Evolutionary conservation across 257 asterid species (phyloP).

Genomic region (Nicotiana knightiana): DNA sequence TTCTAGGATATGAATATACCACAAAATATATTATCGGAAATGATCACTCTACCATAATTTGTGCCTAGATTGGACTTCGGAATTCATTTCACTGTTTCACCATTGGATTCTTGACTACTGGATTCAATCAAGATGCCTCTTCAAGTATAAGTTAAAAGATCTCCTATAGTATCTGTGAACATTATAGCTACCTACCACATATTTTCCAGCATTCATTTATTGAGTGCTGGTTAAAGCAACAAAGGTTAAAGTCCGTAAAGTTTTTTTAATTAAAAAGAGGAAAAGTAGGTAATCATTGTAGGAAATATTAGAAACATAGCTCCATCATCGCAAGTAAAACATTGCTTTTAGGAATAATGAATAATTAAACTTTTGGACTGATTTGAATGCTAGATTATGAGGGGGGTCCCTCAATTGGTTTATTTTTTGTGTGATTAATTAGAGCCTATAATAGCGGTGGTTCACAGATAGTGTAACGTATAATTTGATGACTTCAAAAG

Average conservation of each 20-base stretch:
- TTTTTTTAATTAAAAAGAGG: not conserved
- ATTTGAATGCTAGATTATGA: not conserved
- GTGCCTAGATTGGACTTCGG: too few species aligned
- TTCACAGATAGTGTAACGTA: not conserved
- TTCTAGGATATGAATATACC: too few species aligned
- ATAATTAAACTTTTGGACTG: not conserved
- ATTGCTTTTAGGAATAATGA: not conserved
- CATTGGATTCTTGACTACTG: not conserved
- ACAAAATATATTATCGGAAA: too few species aligned
- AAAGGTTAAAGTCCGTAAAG: not conserved
- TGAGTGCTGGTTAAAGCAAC: not conserved
- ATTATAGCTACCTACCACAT: not conserved
- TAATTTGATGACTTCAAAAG: not conserved
- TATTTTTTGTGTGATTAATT: not conserved
- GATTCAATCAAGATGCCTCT: not conserved
- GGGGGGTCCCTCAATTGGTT: not conserved
- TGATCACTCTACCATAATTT: too few species aligned
- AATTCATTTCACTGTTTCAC: not conserved
- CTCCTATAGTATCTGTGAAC: not conserved
- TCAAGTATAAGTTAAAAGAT: not conserved
- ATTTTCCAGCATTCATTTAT: not conserved
- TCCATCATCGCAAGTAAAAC: not conserved
- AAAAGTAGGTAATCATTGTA: not conserved
- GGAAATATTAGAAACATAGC: not conserved
- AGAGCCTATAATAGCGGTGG: slow-evolving; percentile 1